Percentiles rank a stretch among this genome's conserved stretches.
Evolutionary conservation across 2,329 filamentous ascomycete genomes (phyloP).

Genomic region (Biscogniauxia marginata): DNA sequence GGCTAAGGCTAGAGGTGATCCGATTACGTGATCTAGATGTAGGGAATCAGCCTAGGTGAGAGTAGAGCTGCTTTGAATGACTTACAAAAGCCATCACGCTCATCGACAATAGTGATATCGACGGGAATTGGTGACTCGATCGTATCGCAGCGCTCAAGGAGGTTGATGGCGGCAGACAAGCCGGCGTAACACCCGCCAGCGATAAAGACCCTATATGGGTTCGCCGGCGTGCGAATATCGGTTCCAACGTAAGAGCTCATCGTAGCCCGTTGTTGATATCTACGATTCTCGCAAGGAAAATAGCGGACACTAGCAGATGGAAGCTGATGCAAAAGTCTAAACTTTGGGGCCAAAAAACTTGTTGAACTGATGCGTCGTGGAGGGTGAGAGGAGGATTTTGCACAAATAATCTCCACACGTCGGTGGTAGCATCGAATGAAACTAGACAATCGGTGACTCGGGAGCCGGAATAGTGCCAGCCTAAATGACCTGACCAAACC

Average conservation of each 20-base stretch:
- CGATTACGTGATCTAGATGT: slow-evolving; percentile 69
- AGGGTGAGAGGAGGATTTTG: background rate
- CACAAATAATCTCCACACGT: background rate
- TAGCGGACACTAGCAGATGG: slow-evolving; percentile 7
- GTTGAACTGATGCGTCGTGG: background rate
- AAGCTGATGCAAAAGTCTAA: background rate
- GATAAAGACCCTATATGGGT: slow-evolving; percentile 58
- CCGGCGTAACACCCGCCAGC: slow-evolving; percentile 74
- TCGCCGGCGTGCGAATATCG: slow-evolving; percentile 12
- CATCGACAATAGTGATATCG: slow-evolving; percentile 73
- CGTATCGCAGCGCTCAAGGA: slow-evolving; percentile 62
- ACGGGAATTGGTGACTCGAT: slow-evolving; percentile 52
- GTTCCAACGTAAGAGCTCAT: background rate
- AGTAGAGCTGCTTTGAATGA: slow-evolving; percentile 9
- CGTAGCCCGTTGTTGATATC: slow-evolving; percentile 4
- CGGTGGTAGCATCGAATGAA: background rate
- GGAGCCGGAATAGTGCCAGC: background rate
- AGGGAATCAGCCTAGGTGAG: slow-evolving; percentile 7
- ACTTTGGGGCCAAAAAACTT: background rate
- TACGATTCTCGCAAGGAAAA: slow-evolving; percentile 12
- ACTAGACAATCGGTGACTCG: background rate
- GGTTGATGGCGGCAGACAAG: slow-evolving; percentile 63
- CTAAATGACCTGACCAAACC: background rate
- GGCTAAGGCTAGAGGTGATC: slow-evolving; percentile 69
- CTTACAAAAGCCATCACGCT: slow-evolving; percentile 81